These are phyloP conservation scores for Effrenium voratum DNA, from an alignment of 73 alveolate species.

Conservation along the genomic window DNA sequence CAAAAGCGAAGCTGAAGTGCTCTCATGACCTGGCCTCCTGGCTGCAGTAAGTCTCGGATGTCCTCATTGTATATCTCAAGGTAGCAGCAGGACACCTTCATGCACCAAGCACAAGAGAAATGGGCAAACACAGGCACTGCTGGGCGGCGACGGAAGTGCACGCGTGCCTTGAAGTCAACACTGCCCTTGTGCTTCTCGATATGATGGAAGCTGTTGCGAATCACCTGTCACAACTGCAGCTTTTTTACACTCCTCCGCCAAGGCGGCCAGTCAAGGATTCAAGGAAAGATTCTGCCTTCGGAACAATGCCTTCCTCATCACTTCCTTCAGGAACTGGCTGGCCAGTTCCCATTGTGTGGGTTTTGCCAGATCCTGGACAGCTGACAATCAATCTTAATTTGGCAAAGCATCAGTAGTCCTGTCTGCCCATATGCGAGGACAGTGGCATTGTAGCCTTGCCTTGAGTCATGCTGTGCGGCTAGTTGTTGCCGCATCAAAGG, in stretches of 20 bases:
- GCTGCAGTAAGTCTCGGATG: constrained; percentile 97
- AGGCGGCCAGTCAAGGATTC: too few species aligned
- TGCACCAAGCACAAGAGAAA: neutral
- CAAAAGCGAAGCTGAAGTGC: too few species aligned
- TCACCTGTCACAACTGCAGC: too few species aligned
- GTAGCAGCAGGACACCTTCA: constrained; percentile 97
- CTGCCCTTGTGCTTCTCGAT: constrained; percentile 27
- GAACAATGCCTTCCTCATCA: constrained; percentile 80
- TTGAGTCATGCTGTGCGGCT: neutral
- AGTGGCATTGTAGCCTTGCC: constrained; percentile 94
- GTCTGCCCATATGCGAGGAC: constrained; percentile 93
- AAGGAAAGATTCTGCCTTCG: constrained; percentile 2
- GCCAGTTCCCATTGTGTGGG: constrained; percentile 90
- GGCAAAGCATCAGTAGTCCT: constrained; percentile 31
- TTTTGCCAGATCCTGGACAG: constrained; percentile 74
- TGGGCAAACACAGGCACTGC: neutral
- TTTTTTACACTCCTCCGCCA: too few species aligned
- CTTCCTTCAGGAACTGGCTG: constrained; percentile 59
- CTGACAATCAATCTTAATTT: too few species aligned
- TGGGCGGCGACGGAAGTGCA: neutral
- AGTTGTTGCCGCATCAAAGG: neutral
- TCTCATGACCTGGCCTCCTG: constrained; percentile 54
- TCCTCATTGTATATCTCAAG: constrained; percentile 97
- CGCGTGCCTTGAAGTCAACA: constrained; percentile 66
- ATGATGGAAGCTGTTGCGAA: constrained; percentile 89